Conservation (phyloP, 331 rosid species). For the Spiraea crenata region DNA sequence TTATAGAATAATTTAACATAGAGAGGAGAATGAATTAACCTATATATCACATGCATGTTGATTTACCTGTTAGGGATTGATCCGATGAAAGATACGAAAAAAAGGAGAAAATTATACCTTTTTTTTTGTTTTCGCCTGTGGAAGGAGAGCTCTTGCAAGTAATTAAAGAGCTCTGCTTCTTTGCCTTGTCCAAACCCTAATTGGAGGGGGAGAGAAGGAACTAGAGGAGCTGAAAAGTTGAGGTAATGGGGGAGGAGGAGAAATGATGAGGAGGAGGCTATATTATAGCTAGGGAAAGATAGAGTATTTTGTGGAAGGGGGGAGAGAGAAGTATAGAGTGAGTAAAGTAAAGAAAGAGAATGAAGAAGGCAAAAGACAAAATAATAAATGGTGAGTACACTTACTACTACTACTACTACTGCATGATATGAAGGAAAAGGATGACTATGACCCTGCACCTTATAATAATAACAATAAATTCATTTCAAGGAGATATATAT, state of each 20-base stretch:
- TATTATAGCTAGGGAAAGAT: background rate
- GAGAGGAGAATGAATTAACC: background rate
- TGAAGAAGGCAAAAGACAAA: conserved; percentile 72
- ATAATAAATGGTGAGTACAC: conserved; percentile 82
- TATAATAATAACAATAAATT: conserved; percentile 41
- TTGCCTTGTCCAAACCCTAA: conserved; percentile 57
- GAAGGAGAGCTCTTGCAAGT: conserved; percentile 17
- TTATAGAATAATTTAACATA: background rate
- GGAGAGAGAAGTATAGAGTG: conserved; percentile 20
- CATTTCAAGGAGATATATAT: too few relatives aligned
- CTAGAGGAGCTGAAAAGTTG: too few relatives aligned
- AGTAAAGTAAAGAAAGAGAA: too few relatives aligned
- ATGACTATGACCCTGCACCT: conserved; percentile 68
- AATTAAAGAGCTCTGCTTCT: background rate
- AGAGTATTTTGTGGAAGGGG: conserved; percentile 71
- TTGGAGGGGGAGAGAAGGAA: conserved; percentile 1
- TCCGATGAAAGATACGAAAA: conserved; percentile 11
- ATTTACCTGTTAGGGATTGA: conserved; percentile 9
- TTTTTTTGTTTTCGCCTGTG: conserved; percentile 3
- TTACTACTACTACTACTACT: conserved; percentile 1
- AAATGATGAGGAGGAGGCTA: background rate
- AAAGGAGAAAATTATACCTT: conserved; percentile 1
- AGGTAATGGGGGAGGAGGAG: background rate
- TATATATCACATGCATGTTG: background rate
- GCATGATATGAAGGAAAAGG: conserved; percentile 30